Percentiles rank a stretch among this genome's conserved stretches.
These are phyloP conservation scores for Verticillium klebahnii DNA, from an alignment of 2,329 filamentous ascomycete species.

Conservation along the genomic window DNA sequence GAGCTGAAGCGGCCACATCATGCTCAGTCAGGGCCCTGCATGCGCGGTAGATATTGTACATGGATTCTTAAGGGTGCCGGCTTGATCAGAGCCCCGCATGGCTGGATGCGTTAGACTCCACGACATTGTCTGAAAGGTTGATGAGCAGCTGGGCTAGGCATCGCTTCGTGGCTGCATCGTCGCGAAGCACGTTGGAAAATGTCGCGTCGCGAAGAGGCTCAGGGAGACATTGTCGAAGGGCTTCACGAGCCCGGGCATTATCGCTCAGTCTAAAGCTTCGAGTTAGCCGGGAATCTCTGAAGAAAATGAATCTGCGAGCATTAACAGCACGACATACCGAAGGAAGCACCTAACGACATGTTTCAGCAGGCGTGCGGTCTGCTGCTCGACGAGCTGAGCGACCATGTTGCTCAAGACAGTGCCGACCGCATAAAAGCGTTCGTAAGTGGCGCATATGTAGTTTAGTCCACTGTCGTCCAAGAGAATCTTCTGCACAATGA, in stretches of 20 bases:
- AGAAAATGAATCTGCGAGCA: not conserved
- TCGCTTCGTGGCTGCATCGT: constrained; percentile 95
- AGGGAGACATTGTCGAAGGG: constrained; percentile 89
- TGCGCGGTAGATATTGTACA: not conserved
- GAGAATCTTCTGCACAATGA: constrained; percentile 98
- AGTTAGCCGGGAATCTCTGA: not conserved
- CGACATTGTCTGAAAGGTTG: constrained; percentile 88
- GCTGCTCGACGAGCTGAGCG: constrained; percentile 92
- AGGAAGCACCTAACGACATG: constrained; percentile 97
- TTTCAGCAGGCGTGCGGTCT: constrained; percentile 92
- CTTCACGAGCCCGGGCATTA: constrained; percentile 92
- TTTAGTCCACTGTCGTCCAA: constrained; percentile 94
- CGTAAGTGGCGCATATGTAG: constrained; percentile 98
- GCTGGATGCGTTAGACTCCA: constrained; percentile 30
- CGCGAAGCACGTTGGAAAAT: constrained; percentile 91
- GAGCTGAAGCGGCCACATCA: not conserved
- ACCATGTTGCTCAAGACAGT: constrained; percentile 99
- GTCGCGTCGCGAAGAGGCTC: constrained; percentile 98
- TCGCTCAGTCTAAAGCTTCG: constrained; percentile 68
- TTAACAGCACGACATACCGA: constrained; percentile 52
- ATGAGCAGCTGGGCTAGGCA: constrained; percentile 96
- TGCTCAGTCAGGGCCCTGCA: not conserved
- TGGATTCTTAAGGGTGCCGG: not conserved
- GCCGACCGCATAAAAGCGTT: constrained; percentile 95
- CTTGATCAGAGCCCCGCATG: constrained; percentile 19